A percentile compares a stretch with the other conserved stretches of the same genome.
Conservation (phyloP, 163 green algal species). For the Chloromonas sp. region DNA sequence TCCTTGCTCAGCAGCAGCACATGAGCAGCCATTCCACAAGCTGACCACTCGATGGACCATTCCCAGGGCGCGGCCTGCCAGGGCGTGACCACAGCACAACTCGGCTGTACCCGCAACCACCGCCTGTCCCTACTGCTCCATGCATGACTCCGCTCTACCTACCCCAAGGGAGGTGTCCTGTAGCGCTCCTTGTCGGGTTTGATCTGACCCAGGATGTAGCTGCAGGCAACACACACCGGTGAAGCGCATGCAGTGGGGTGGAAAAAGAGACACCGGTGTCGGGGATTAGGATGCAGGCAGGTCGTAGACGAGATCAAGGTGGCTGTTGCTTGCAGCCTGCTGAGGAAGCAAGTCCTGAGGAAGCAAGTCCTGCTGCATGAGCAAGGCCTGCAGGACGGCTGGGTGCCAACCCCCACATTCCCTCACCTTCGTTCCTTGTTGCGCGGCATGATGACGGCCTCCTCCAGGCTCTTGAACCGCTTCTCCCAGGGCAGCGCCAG, state of each 20-base stretch:
- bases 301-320: too few species aligned
- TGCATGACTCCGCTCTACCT: not conserved
- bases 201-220: constrained; percentile 4
- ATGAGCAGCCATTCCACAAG: too few species aligned
- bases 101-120: too few species aligned
- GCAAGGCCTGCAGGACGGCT: too few species aligned
- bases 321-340: too few species aligned
- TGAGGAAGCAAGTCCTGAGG: too few species aligned
- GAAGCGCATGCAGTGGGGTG: not conserved
- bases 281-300: too few species aligned
- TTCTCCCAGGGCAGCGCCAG: not conserved
- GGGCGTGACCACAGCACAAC: too few species aligned
- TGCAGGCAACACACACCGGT: not conserved
- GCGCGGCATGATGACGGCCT: constrained; percentile 23
- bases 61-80: too few species aligned
- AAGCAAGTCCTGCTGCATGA: too few species aligned
- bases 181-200: not conserved
- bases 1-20: too few species aligned
- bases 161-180: not conserved
- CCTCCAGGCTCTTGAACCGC: constrained; percentile 18
- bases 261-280: not conserved
- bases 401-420: not conserved
- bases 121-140: not conserved
- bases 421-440: constrained; percentile 14
- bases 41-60: too few species aligned